Evolutionary conservation across 192 early-diverging fungal genomes (phyloP).

Genomic region (Rhizophlyctis rosea): DNA sequence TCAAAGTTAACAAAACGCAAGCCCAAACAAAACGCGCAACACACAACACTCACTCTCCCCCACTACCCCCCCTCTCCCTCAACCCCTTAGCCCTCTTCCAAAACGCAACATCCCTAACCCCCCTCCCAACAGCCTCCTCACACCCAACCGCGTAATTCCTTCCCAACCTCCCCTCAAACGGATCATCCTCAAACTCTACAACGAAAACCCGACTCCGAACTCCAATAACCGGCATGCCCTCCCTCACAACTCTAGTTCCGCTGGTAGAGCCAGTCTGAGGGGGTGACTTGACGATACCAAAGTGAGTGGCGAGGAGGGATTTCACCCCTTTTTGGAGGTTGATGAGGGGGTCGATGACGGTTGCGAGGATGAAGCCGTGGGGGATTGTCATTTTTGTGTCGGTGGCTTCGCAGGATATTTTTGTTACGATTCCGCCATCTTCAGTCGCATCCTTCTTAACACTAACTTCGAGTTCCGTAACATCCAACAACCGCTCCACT

Average conservation of each 20-base stretch:
- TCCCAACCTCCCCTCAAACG: conserved; percentile 42
- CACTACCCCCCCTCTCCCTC: conserved; percentile 20
- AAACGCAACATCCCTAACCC: conserved; percentile 46
- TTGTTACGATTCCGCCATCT: neutral
- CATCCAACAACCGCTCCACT: neutral
- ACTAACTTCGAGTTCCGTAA: neutral
- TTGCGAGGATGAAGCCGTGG: conserved; percentile 28
- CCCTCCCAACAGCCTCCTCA: conserved; percentile 40
- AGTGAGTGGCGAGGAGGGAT: conserved; percentile 19
- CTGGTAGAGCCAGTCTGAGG: conserved; percentile 1
- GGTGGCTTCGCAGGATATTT: neutral
- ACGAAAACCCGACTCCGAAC: conserved; percentile 21
- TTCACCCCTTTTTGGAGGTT: conserved; percentile 42
- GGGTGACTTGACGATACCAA: conserved; percentile 20
- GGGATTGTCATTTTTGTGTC: conserved; percentile 15
- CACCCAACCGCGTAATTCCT: conserved; percentile 40
- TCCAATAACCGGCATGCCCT: conserved; percentile 21
- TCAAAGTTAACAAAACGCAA: too few species aligned
- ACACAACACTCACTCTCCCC: too few species aligned
- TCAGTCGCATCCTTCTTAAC: neutral
- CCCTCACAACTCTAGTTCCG: conserved; percentile 2
- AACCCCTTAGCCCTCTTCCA: conserved; percentile 40
- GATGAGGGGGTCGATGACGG: conserved; percentile 41
- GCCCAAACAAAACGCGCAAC: too few species aligned
- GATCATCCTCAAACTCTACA: conserved; percentile 36